These are phyloP conservation scores for Kodamaea kaohsiungensis DNA, from an alignment of 805 yeast genomes.

Conservation along the genomic window DNA sequence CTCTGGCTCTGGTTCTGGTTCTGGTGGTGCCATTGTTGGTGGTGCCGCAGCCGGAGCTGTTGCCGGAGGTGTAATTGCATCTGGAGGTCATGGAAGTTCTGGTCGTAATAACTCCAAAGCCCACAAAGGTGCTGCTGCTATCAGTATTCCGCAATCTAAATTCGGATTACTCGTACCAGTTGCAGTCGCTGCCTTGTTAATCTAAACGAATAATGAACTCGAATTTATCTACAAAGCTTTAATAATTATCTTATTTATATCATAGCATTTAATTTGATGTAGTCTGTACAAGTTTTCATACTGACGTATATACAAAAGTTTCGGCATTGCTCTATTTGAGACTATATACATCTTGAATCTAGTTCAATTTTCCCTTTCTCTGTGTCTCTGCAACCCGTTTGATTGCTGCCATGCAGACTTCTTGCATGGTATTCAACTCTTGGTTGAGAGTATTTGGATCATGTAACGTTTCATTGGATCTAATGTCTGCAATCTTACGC, in stretches of 20 bases:
- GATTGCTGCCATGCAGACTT: slow-evolving; percentile 38
- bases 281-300: too few relatives aligned
- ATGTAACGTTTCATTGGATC: slow-evolving; percentile 31
- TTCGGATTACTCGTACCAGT: not conserved
- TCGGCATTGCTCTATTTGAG: not conserved
- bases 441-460: slow-evolving; percentile 33
- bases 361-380: slow-evolving; percentile 8
- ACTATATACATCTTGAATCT: not conserved
- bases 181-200: not conserved
- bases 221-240: too few relatives aligned
- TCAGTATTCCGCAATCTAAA: not conserved
- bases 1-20: not conserved
- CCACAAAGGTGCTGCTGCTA: not conserved
- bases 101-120: not conserved
- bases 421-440: slow-evolving; percentile 41
- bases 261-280: too few relatives aligned
- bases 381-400: slow-evolving; percentile 41
- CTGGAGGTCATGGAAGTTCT: not conserved
- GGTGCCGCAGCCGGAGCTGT: not conserved
- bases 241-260: too few relatives aligned
- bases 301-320: too few relatives aligned
- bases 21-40: not conserved
- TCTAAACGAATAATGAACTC: not conserved
- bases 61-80: not conserved
- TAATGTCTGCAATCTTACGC: slow-evolving; percentile 33